Conservation (phyloP, 2,329 filamentous ascomycete genomes). For the Epichloe scottii region DNA sequence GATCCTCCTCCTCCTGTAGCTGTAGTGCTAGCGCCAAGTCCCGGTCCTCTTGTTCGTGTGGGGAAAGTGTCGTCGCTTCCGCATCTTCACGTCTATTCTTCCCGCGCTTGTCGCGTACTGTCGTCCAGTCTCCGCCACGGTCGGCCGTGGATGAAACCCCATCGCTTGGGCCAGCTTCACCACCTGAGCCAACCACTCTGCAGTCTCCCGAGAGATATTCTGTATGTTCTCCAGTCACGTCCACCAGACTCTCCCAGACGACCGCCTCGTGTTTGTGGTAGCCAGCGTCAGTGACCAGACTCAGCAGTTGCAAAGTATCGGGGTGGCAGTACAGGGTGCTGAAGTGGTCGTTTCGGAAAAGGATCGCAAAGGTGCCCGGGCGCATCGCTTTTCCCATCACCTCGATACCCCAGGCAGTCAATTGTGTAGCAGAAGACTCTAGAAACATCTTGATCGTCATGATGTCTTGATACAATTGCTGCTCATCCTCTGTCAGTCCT, state of each 20-base stretch:
- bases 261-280: conserved; percentile 82
- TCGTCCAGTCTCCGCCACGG: conserved; percentile 37
- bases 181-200: conserved; percentile 54
- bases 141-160: conserved; percentile 10
- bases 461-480: conserved; percentile 72
- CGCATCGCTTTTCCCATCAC: conserved; percentile 57
- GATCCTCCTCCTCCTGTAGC: conserved; percentile 87
- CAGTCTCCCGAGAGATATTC: conserved; percentile 90
- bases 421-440: conserved; percentile 67
- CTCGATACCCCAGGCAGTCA: conserved; percentile 70
- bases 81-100: conserved; percentile 15
- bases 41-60: conserved; percentile 64
- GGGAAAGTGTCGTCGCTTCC: conserved; percentile 23
- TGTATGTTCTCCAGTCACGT: conserved; percentile 71
- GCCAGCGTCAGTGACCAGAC: conserved; percentile 83
- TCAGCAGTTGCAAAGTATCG: conserved; percentile 59
- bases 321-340: conserved; percentile 88
- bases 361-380: conserved; percentile 72
- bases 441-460: conserved; percentile 74
- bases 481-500: conserved; percentile 59
- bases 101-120: conserved; percentile 29
- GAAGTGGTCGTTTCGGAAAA: conserved; percentile 97
- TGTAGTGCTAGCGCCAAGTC: conserved; percentile 82
- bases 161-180: conserved; percentile 9
- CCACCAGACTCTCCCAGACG: conserved; percentile 88